phyloP scores from a whole-genome alignment of 345 rosid genomes.

The Salix dunnii region DNA sequence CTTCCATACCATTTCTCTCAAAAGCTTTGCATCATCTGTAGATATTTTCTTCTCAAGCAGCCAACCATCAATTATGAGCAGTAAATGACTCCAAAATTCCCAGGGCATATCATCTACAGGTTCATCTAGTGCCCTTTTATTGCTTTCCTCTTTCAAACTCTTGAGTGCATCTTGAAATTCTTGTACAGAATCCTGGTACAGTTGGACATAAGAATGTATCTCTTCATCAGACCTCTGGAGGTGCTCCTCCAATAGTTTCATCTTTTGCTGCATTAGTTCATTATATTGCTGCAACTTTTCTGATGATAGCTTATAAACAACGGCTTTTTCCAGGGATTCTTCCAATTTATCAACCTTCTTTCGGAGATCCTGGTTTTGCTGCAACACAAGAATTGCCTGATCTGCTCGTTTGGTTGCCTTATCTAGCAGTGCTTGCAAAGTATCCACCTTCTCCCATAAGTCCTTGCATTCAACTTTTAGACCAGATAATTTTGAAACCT shows the following conservation, averaged over 20 bases:
- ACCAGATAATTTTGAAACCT: slow-evolving; percentile 56
- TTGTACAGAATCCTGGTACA: slow-evolving; percentile 77
- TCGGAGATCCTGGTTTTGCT: slow-evolving; percentile 78
- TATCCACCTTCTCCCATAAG: slow-evolving; percentile 69
- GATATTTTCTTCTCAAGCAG: slow-evolving; percentile 78
- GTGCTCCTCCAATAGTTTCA: slow-evolving; percentile 74
- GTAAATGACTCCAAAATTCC: slow-evolving; percentile 87
- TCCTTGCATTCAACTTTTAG: slow-evolving; percentile 69
- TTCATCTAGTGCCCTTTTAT: slow-evolving; percentile 50
- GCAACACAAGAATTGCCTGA: slow-evolving; percentile 68
- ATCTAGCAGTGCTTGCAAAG: slow-evolving; percentile 57
- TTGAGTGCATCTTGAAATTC: slow-evolving; percentile 84
- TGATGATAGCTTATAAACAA: slow-evolving; percentile 60
- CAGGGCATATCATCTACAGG: slow-evolving; percentile 78
- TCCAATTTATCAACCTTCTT: slow-evolving; percentile 81
- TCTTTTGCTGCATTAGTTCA: slow-evolving; percentile 82
- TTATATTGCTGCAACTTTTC: slow-evolving; percentile 71
- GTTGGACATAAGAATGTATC: slow-evolving; percentile 60
- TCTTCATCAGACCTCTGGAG: slow-evolving; percentile 87
- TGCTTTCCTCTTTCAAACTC: slow-evolving; percentile 75
- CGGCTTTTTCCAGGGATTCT: slow-evolving; percentile 72
- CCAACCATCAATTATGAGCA: slow-evolving; percentile 92
- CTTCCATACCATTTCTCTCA: slow-evolving; percentile 88
- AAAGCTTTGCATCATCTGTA: slow-evolving; percentile 51
- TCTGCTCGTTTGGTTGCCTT: slow-evolving; percentile 79